Evolutionary conservation across 805 yeast species (phyloP).

Genomic region (Clavispora phyllophila): DNA sequence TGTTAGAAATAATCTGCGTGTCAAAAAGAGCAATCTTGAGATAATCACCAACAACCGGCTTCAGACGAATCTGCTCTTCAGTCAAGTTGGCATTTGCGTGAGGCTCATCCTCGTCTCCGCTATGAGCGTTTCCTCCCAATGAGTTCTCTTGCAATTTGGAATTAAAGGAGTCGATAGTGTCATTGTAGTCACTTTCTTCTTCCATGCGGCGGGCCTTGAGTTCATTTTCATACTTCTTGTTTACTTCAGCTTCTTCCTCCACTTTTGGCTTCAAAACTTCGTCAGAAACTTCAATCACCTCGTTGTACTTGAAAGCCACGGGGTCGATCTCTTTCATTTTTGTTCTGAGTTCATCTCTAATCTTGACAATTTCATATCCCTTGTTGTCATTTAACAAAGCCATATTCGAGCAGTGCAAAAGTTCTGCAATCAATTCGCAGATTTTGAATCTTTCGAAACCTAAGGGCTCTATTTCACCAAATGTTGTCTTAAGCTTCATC

Average conservation of each 20-base stretch:
- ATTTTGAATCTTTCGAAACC: conserved; percentile 45
- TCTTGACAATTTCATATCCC: conserved; percentile 37
- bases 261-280: conserved; percentile 12
- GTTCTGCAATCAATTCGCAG: conserved; percentile 43
- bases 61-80: conserved; percentile 37
- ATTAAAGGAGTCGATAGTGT: conserved; percentile 36
- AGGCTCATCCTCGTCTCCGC: conserved; percentile 35
- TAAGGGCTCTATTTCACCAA: conserved; percentile 33
- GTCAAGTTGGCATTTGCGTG: conserved; percentile 41
- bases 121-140: conserved; percentile 17
- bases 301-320: conserved; percentile 42
- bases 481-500: conserved; percentile 19
- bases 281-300: conserved; percentile 33
- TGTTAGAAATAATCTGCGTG: conserved; percentile 39
- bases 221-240: conserved; percentile 14
- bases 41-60: conserved; percentile 41
- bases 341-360: conserved; percentile 32
- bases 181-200: conserved; percentile 17
- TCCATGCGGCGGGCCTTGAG: conserved; percentile 8
- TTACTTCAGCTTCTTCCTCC: conserved; percentile 14
- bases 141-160: conserved; percentile 22
- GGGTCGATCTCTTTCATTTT: conserved; percentile 41
- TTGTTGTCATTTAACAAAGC: conserved; percentile 41
- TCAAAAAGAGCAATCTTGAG: conserved; percentile 39
- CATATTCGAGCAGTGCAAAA: conserved; percentile 45